Percentiles rank a stretch among this genome's conserved stretches.
Evolutionary conservation across 768 basidiomycete genomes (phyloP).

Genomic region (Neoboletus magnificus): DNA sequence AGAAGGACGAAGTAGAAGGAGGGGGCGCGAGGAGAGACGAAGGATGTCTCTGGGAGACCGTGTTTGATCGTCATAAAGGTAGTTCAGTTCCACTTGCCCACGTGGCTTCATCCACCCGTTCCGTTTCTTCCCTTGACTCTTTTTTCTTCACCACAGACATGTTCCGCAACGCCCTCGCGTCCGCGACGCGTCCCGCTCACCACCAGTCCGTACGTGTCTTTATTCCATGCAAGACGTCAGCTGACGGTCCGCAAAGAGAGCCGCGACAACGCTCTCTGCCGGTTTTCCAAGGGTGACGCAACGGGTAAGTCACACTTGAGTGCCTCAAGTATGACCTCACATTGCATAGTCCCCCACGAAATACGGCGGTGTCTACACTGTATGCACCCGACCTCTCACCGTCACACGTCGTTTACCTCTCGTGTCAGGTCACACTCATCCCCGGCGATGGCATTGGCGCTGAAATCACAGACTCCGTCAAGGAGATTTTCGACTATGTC

Average conservation of each 20-base stretch:
- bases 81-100: no score
- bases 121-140: conserved; percentile 34
- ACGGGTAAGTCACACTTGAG: conserved; percentile 46
- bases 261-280: conserved; percentile 74
- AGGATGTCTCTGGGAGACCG: conserved; percentile 36
- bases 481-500: conserved; percentile 96
- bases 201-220: conserved; percentile 49
- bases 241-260: conserved; percentile 42
- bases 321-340: conserved; percentile 3
- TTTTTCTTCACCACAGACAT: conserved; percentile 35
- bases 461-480: conserved; percentile 97
- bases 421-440: conserved; percentile 83
- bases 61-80: conserved; percentile 1
- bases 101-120: conserved; percentile 1
- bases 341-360: conserved; percentile 73
- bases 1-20: conserved; percentile 62
- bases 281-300: conserved; percentile 74
- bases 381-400: conserved; percentile 35
- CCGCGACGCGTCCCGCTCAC: conserved; percentile 51
- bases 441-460: conserved; percentile 97
- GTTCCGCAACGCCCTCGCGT: conserved; percentile 64
- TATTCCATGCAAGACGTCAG: not conserved
- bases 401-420: conserved; percentile 21
- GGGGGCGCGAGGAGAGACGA: conserved; percentile 36
- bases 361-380: conserved; percentile 91